Base-by-base conservation (phyloP, 2,329 filamentous ascomycete species). In the Sclerotinia subarctica region DNA sequence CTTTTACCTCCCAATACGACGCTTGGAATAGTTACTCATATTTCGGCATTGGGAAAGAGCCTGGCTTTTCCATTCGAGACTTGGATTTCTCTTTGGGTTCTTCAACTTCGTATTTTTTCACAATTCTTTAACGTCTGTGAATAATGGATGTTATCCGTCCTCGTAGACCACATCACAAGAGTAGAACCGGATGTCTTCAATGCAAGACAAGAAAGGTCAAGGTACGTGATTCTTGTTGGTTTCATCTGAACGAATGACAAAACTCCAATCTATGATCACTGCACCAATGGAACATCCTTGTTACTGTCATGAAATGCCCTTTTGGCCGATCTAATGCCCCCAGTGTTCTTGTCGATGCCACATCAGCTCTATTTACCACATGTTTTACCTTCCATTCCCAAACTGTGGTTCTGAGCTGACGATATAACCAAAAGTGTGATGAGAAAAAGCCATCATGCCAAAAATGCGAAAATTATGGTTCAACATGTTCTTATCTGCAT, bases 151-250 rank as follows among this genome's bases (percentile, higher is more conserved):
- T 59, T 21, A 66, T 66, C 35, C 64, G 64, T 51, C 66, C 66
- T 35, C 47, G 66, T 19, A 59, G 66, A 44, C 74, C 76, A 26
- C 77, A 78, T 72, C 74, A 77, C 49, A 78, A 78, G 69, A 77
- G 76, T 42, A 71, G 77, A 17, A 75, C 71, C 13, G 77, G 77
- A 15, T 79, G 77, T 66, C 46, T 72, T 13, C 76, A 78, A 68
- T 79, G 77, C 68, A 79, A 78, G 67, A 69, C 73, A 69, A 67
- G 76, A 49, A 78, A 78, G 67, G 73, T 79, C 67, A 78, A 78
- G 76, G 77, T 78, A 74, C 66, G 24, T 56, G 26, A 26, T 58
- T 66, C n/a, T 66, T 63, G 42, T 46, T 63, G 17, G 13, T 58
- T 38, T 47, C 56, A n/a, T 44, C 32, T 8, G 8, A 46, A 13